Evolutionary conservation across 1,284 basidiomycete genomes (phyloP).

Genomic region (Sanguinoderma infundibulare): DNA sequence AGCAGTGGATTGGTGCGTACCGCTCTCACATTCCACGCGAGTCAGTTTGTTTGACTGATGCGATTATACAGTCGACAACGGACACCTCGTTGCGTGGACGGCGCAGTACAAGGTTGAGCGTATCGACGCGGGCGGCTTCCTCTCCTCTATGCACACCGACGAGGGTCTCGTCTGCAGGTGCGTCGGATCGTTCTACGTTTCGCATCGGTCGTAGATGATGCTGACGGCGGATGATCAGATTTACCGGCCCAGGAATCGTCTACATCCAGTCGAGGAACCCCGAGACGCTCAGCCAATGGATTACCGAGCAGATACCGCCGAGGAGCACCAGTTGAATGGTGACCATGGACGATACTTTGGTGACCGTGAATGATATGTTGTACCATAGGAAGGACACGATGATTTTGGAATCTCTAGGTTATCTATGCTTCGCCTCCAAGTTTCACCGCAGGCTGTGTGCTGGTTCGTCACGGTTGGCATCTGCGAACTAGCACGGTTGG

Average conservation of each 20-base stretch:
- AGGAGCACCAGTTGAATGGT: no score
- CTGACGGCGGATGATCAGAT: slow-evolving; percentile 24
- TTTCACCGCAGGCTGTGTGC: no score
- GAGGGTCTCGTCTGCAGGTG: slow-evolving; percentile 40
- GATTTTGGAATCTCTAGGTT: no score
- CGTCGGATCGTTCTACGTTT: slow-evolving; percentile 2
- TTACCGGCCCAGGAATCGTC: slow-evolving; percentile 38
- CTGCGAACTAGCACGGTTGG: no score
- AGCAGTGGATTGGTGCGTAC: slow-evolving; percentile 39
- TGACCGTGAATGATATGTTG: no score
- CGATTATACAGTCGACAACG: slow-evolving; percentile 35
- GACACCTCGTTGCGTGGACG: slow-evolving; percentile 40
- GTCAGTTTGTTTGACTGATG: not conserved
- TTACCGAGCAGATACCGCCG: slow-evolving; percentile 32
- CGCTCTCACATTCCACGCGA: not conserved
- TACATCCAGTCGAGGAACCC: slow-evolving; percentile 40
- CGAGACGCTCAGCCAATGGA: slow-evolving; percentile 35
- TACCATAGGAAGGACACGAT: no score
- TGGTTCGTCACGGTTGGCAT: no score
- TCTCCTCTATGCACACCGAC: slow-evolving; percentile 35
- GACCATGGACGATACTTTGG: no score
- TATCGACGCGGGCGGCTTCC: slow-evolving; percentile 35
- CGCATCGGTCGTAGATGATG: not conserved
- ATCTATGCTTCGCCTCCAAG: no score
- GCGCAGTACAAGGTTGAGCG: slow-evolving; percentile 39